Evolutionary conservation across 306 rosid species (phyloP).

Genomic region (Begonia fuchsioides): DNA sequence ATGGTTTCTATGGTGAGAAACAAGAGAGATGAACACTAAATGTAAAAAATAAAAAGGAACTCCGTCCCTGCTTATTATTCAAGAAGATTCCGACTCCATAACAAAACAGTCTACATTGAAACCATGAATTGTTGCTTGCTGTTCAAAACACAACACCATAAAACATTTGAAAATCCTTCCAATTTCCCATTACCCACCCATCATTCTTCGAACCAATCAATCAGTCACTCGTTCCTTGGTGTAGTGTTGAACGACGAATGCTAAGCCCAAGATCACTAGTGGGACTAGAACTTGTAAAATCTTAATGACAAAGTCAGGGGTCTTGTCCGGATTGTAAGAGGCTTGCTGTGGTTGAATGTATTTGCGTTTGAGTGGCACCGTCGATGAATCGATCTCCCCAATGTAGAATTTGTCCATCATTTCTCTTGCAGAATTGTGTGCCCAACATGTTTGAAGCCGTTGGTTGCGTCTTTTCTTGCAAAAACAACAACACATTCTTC

Average conservation of each 20-base stretch:
- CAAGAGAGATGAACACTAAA: no score
- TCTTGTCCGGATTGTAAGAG: slow-evolving; percentile 49
- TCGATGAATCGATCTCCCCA: slow-evolving; percentile 68
- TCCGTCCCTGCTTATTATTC: no score
- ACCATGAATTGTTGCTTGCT: no score
- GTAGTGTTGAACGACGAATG: slow-evolving; percentile 65
- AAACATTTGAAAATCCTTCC: no score
- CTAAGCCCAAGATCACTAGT: slow-evolving; percentile 73
- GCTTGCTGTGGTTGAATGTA: slow-evolving; percentile 45
- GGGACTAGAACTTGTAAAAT: slow-evolving; percentile 83
- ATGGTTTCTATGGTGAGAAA: no score
- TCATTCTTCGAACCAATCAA: no score
- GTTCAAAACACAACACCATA: no score
- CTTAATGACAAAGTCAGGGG: slow-evolving; percentile 63
- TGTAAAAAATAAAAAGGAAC: no score
- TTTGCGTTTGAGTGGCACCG: slow-evolving; percentile 38
- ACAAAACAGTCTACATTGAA: no score
- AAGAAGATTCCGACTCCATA: no score
- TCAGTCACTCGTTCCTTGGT: slow-evolving; percentile 72
- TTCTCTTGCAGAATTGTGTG: slow-evolving; percentile 82
- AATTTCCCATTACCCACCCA: no score
- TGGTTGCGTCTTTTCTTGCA: slow-evolving; percentile 84
- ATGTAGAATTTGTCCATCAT: slow-evolving; percentile 77
- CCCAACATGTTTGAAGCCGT: slow-evolving; percentile 91
- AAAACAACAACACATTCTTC: not conserved